Evolutionary conservation across 2,329 filamentous ascomycete species (phyloP), one percentile per base, ranked within the genome.

Genomic region (Triangularia setosa): DNA sequence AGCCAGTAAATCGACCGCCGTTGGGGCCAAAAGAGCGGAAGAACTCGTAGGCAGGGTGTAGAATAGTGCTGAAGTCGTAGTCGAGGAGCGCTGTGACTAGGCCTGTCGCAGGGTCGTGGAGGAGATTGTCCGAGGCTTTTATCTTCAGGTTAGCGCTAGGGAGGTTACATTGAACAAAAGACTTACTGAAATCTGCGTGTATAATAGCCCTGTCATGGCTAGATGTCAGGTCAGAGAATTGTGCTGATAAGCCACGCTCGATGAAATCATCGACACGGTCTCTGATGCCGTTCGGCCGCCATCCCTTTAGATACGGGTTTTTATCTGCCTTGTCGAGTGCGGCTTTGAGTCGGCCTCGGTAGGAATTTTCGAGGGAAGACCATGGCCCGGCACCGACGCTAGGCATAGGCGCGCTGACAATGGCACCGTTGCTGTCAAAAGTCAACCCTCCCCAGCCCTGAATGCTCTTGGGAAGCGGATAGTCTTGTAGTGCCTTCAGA

Each of bases 371-470:
- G 61, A 70, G 72, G 35, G 70, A 70, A 23, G 55, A 55, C 73
- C 73, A 76, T 14, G 74, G 74, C 16, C 73, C 74, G 35, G 65
- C 70, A 18, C 72, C 71, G 35, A 75, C 72, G 30, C 65, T 74
- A 16, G 72, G 69, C 73, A 76, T 75, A 3, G 71, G 62, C 3
- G 73, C 64, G 62, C 74, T 75, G 24, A 76, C 69, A 61, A 75
- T 72, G 9, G 62, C 44, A 25, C 75, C 73, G n/a, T 44, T 62
- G 12, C 63, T 64, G 65, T 75, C 73, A 69, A 75, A 76, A 8
- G 69, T 73, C 23, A 75, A 65, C 7, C 75, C 75, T 14, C 75
- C 75, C 54, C 69, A 75, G 21, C 68, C 69, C 6, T 62, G 67
- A 58, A 76, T 73, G 60, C 65, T 74, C n/a, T 67, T 60, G 21